Evolutionary conservation across 2,329 filamentous ascomycete genomes (phyloP), one percentile per base, ranked within the genome.

Genomic region (Emergomyces orientalis): DNA sequence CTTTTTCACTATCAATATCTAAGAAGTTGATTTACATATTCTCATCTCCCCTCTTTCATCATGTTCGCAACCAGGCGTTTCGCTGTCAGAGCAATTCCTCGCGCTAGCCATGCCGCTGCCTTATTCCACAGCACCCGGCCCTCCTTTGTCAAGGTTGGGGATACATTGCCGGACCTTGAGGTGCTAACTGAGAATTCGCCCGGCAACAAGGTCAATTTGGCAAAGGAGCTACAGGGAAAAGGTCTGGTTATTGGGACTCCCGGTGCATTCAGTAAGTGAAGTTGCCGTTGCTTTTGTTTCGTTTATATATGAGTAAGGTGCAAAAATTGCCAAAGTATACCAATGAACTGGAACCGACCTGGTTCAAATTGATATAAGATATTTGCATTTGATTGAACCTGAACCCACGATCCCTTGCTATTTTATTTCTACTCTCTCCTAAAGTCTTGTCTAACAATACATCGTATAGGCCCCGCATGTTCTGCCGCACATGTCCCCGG

Each of bases 181-280:
- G 86, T 89, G 59, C 83, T 96, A 69, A 87, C 87, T 67, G 89
- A 97, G 79, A 83, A 84, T 77, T 91, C 88, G n/a, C 93, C 93
- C 0, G 91, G 89, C 65, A 95, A 91, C 83, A 94, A 92, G 78
- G 86, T 97, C 76, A 93, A 90, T 77, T 82, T 97, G 64, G 85
- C 89, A 69, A 83, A 88, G 66, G 90, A 95, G 79, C 82, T 95
- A 66, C 81, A 81, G 66, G 86, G 84, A 67, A 89, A 90, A 72
- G 91, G 89, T 63, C 78, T 97, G 70, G 88, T 97, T 73, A 83
- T 97, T 68, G 91, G 91, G 66, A 89, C 94, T 37, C 91, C 91
- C 0, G 90, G 88, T 59, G 90, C 89, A 62, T 93, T 91, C 77
- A 84, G 82, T 80, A 74, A 65, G 81, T 77, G 27, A 41, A 37